Evolutionary conservation across 2,329 filamentous ascomycete species (phyloP).

Genomic region (Fusarium bulbicola): DNA sequence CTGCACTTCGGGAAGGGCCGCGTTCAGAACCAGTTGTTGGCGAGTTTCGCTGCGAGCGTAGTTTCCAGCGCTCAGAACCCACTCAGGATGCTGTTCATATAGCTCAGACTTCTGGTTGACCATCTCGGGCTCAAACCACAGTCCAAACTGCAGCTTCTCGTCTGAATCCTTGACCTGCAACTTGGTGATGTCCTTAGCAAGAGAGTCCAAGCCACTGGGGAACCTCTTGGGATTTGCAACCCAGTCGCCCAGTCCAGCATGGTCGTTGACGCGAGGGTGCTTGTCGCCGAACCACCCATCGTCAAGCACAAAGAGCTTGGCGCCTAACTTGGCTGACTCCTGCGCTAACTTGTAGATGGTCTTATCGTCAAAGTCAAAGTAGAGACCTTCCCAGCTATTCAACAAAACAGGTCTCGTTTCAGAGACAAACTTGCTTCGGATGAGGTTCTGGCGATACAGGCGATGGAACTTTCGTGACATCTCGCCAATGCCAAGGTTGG

Average conservation of each 20-base stretch:
- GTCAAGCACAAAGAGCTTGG: constrained; percentile 71
- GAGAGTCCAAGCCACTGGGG: constrained; percentile 62
- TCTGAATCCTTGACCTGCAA: constrained; percentile 57
- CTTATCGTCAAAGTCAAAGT: constrained; percentile 66
- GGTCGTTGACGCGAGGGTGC: constrained; percentile 66
- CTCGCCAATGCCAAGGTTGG: constrained; percentile 64
- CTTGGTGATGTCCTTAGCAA: constrained; percentile 61
- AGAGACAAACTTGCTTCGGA: constrained; percentile 63
- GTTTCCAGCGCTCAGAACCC: constrained; percentile 66
- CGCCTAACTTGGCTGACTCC: constrained; percentile 66
- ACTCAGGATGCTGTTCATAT: constrained; percentile 70
- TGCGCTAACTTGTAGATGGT: constrained; percentile 64
- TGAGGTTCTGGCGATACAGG: constrained; percentile 69
- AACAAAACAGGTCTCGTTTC: constrained; percentile 64
- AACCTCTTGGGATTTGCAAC: constrained; percentile 66
- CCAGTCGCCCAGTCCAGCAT: constrained; percentile 71
- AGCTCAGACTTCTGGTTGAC: constrained; percentile 69
- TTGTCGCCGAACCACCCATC: constrained; percentile 73
- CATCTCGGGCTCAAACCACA: constrained; percentile 77
- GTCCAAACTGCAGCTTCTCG: constrained; percentile 64
- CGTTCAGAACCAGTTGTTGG: constrained; percentile 69
- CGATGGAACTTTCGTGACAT: constrained; percentile 71
- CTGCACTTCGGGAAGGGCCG: constrained; percentile 69
- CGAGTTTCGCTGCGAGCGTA: constrained; percentile 66
- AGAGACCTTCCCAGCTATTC: constrained; percentile 73